Conservation (phyloP, 2,329 filamentous ascomycete genomes). For the Calonectria henricotiae region DNA sequence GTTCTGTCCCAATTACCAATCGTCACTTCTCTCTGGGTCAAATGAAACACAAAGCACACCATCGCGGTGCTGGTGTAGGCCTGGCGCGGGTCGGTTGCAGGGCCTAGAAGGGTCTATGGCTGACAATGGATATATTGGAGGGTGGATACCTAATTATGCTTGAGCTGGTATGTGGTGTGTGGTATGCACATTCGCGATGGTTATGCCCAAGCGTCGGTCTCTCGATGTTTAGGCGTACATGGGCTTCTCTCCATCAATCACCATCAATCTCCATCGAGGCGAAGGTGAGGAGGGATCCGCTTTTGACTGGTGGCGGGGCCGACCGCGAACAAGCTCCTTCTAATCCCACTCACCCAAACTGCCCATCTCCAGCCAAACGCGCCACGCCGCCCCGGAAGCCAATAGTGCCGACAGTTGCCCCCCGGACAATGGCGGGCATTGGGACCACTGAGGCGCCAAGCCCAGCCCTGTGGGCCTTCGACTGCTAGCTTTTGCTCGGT, state of each 20-base stretch:
- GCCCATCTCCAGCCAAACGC: conserved; percentile 17
- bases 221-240: not conserved
- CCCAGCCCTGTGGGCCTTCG: conserved; percentile 23
- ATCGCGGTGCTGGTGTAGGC: conserved; percentile 15
- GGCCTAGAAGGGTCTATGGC: conserved; percentile 30
- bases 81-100: conserved; percentile 25
- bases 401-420: conserved; percentile 18
- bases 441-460: conserved; percentile 12
- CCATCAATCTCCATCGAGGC: too few relatives aligned
- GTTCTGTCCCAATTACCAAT: conserved; percentile 5
- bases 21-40: not conserved
- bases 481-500: not conserved
- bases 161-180: not conserved
- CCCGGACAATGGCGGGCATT: conserved; percentile 18
- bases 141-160: conserved; percentile 17
- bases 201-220: not conserved
- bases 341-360: conserved; percentile 10
- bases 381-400: conserved; percentile 2
- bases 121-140: conserved; percentile 7
- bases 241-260: not conserved
- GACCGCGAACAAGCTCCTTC: conserved; percentile 4
- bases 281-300: not conserved
- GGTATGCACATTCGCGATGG: not conserved
- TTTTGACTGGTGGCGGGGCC: not conserved
- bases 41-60: not conserved